Evolutionary conservation across 1,284 basidiomycete genomes (phyloP), one percentile per base, ranked within the genome.

Genomic region (Bondarzewia mesenterica): DNA sequence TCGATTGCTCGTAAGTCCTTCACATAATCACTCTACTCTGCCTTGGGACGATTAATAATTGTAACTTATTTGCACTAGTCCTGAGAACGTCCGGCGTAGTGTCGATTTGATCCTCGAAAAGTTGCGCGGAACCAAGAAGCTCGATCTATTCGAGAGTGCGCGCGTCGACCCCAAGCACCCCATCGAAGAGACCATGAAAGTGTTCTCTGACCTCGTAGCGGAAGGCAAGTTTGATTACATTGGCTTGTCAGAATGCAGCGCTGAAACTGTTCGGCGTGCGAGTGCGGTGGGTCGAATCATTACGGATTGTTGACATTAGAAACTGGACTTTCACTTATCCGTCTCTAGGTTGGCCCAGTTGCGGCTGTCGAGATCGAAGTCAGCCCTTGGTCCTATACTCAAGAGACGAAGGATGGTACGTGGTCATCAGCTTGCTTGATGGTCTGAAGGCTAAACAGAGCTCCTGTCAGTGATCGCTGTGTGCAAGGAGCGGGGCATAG

Each of bases 331-430:
- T 32, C 5, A 32, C 10, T 32, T 10, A 32, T 10, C 29, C n/a
- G 3, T 16, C 26, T 16, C n/a, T 27, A 76, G 74, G 61, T 74
- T 16, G 65, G 69, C 32, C 71, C 70, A 3, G 69, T 79, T 45
- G 64, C 71, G n/a, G 61, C 69, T 5, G 70, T 75, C 22, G 77
- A 79, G 57, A 74, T 76, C 42, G 78, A 80, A 55, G 62, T 77
- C 29, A 76, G 73, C 36, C 68, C 77, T 7, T 78, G 73, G 66
- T 63, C 66, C 4, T 72, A 72, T 50, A 73, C 74, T 46, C 63
- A 73, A 26, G 74, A 76, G 53, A 68, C 65, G 1, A 66, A 64
- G 56, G 67, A 68, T 54, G 69, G 69, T 68, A 15, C 6, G 21
- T 29, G 21, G 18, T 10, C 20, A 38, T 32, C 29, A n/a, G n/a